phyloP scores from a whole-genome alignment of 306 rosid species.

The Corylus avellana region DNA sequence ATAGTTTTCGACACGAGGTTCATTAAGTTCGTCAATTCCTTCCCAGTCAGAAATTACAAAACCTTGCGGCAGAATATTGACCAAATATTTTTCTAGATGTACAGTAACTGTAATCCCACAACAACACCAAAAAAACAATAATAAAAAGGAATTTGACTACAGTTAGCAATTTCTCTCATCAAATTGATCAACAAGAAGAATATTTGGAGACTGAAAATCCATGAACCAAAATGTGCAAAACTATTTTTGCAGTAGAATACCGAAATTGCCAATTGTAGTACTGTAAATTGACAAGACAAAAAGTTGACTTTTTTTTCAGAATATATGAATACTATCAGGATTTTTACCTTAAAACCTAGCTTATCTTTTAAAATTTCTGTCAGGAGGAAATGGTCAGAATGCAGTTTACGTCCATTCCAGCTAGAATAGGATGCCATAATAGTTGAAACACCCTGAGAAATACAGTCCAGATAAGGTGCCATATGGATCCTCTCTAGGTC shows the following conservation, averaged over 20 bases:
- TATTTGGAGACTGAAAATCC: background rate
- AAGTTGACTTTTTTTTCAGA: background rate
- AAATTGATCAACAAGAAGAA: background rate
- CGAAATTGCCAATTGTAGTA: background rate
- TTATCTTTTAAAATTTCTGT: constrained; percentile 71
- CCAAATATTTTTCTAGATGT: constrained; percentile 3
- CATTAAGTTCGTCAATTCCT: constrained; percentile 65
- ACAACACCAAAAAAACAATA: constrained; percentile 10
- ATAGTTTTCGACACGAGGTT: constrained; percentile 63
- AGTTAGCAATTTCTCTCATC: background rate
- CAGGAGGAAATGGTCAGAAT: constrained; percentile 63
- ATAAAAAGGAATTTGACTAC: background rate
- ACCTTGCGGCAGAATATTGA: constrained; percentile 56
- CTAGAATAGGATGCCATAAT: constrained; percentile 85
- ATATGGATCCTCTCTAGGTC: constrained; percentile 79
- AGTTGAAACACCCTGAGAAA: constrained; percentile 80
- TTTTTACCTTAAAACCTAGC: constrained; percentile 79
- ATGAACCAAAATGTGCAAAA: background rate
- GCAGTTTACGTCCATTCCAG: constrained; percentile 77
- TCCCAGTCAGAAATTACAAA: constrained; percentile 86
- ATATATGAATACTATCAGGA: background rate
- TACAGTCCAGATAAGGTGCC: constrained; percentile 88
- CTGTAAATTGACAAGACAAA: background rate
- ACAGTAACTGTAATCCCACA: background rate
- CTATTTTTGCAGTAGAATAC: background rate